Evolutionary conservation across 2,329 filamentous ascomycete species (phyloP), one percentile per base, ranked within the genome.

Genomic region (Boeremia exigua): DNA sequence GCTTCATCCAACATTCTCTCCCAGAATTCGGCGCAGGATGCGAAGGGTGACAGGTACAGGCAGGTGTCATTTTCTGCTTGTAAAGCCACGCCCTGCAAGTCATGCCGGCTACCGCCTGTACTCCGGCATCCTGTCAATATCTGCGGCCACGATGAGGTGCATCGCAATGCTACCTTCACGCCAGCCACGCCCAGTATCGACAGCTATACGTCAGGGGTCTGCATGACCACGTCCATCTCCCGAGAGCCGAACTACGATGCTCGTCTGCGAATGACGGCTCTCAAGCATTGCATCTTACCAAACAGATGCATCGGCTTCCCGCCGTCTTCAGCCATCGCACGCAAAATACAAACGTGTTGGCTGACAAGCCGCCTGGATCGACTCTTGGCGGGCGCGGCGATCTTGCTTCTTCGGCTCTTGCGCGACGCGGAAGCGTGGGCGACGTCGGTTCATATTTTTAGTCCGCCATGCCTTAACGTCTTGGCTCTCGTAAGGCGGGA

Each of bases 371-470:
- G 50, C 29, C 45, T 39, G 56, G n/a, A 47, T 34, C 29, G 44
- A 29, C 28, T 46, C 42, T 59, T 54, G 48, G 54, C 54, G 14
- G 37, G 47, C 51, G 46, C 56, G 53, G 60, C 53, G 51, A 55
- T 59, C 53, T 48, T 54, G 54, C 62, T 49, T 28, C 42, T 49
- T 60, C 42, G 44, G 58, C 38, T 42, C 43, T 46, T 50, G 30
- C 47, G 43, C 50, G 58, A 58, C 48, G 47, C 48, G 54, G 51
- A 48, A 59, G 39, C 39, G 47, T 58, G 44, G 47, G 54, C 56
- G 32, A 48, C 40, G 27, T 49, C 53, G 48, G 51, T 45, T 50
- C 48, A 38, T 61, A 65, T 65, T 63, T 59, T 62, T 63, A 58
- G 40, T 34, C 52, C 32, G 48, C 48, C 48, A 52, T 48, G 55